Base-by-base conservation (phyloP, 2,329 filamentous ascomycete species). In the Aspergillus novoparasiticus region DNA sequence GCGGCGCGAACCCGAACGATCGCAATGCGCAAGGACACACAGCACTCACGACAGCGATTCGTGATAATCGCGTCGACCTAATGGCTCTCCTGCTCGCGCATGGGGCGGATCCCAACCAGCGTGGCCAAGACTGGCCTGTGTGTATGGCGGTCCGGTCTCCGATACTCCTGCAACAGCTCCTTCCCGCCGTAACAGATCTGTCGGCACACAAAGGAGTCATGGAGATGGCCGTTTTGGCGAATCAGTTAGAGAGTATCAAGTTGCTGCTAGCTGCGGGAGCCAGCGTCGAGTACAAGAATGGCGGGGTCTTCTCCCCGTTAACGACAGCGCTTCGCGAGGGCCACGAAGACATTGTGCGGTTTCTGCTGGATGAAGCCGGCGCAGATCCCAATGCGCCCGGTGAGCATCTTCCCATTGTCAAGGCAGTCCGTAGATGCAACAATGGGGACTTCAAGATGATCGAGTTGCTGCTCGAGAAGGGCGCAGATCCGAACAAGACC, bases 371-470 rank as follows among this genome's bases (percentile, higher is more conserved):
- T 56, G 84, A 88, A 64, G 87, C 84, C 1, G 84, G 83, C 10
- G 89, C 88, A 0, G 87, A 90, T 69, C 83, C 87, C 51, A 90
- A 90, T 72, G 81, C 86, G 0, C 88, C 89, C 0, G 89, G 89
- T 23, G 89, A 91, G 79, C 89, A 91, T 74, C 78, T 91, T 12
- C 89, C 89, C 9, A 84, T 91, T 59, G 88, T 91, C 73, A 91
- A 91, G 75, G 87, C 89, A 2, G 82, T 91, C 51, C 84, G 89
- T 4, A 81, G 87, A 26, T 85, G 85, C 69, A 80, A 84, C 59
- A 81, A 82, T 10, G 80, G 82, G 39, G 84, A 90, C 67, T 83
- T 84, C 0, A 84, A 86, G 46, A 86, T 89, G 60, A 81, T 91
- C 36, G 84, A 88, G 73, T 80, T 89, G 77, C 80, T 91, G 6